A percentile compares a stretch with the other conserved stretches of the same genome.
These are phyloP conservation scores for Paraconiothyrium sp. DNA, from an alignment of 2,329 filamentous ascomycete species.

Conservation along the genomic window DNA sequence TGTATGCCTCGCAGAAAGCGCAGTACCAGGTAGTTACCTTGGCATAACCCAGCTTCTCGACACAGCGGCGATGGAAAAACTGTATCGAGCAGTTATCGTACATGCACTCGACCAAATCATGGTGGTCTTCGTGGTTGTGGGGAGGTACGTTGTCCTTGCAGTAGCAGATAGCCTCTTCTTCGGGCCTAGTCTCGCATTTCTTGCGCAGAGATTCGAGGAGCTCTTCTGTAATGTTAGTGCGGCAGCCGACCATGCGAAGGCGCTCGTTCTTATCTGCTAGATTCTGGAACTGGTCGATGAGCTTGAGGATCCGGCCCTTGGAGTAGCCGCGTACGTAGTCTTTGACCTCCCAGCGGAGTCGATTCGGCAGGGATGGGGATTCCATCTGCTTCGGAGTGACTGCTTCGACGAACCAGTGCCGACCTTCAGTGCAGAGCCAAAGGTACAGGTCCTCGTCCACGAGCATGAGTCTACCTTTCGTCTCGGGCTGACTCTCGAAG, in stretches of 20 bases:
- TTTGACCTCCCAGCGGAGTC: conserved; percentile 23
- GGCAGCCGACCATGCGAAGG: background rate
- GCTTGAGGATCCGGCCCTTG: conserved; percentile 28
- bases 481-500: conserved; percentile 27
- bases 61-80: conserved; percentile 35
- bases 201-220: conserved; percentile 24
- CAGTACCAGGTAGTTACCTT: conserved; percentile 39
- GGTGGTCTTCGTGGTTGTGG: background rate
- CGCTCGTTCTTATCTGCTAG: conserved; percentile 6
- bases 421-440: conserved; percentile 22
- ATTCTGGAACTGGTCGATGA: conserved; percentile 17
- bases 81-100: conserved; percentile 27
- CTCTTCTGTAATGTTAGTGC: background rate
- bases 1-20: conserved; percentile 29
- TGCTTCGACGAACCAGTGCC: background rate
- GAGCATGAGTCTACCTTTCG: conserved; percentile 35
- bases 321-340: conserved; percentile 18
- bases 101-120: conserved; percentile 27
- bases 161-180: conserved; percentile 29
- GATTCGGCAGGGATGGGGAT: conserved; percentile 16
- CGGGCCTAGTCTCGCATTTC: conserved; percentile 15
- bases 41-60: conserved; percentile 29
- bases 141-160: conserved; percentile 21
- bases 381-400: conserved; percentile 1
- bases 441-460: conserved; percentile 31